Conservation (phyloP, 2,329 filamentous ascomycete genomes). For the Endocalyx cinctus region DNA sequence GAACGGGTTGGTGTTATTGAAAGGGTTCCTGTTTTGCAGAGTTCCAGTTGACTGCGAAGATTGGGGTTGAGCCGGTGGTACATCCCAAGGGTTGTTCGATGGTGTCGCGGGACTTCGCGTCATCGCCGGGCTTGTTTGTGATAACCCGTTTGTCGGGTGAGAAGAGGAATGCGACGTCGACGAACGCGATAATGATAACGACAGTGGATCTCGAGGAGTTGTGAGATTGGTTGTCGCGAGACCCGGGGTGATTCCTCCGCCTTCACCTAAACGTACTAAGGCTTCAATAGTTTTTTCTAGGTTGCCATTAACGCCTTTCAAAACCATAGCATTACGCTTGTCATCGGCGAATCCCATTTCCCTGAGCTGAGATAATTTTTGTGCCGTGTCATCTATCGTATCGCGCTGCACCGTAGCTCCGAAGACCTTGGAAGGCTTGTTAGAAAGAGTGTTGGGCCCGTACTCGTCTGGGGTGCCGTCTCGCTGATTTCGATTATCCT, state of each 20-base stretch:
- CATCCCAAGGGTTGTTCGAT: slow-evolving; percentile 67
- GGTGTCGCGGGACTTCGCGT: slow-evolving; percentile 32
- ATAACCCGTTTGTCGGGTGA: slow-evolving; percentile 24
- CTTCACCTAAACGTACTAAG: slow-evolving; percentile 76
- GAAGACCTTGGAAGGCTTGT: slow-evolving; percentile 65
- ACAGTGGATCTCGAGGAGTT: slow-evolving; percentile 46
- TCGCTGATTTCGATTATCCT: slow-evolving; percentile 33
- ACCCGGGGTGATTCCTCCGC: slow-evolving; percentile 39
- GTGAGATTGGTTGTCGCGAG: too few relatives aligned
- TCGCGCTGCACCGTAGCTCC: slow-evolving; percentile 60
- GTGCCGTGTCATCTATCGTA: slow-evolving; percentile 57
- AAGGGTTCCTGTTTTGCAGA: slow-evolving; percentile 53
- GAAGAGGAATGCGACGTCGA: slow-evolving; percentile 28
- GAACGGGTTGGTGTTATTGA: slow-evolving; percentile 67
- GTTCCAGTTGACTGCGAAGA: slow-evolving; percentile 63
- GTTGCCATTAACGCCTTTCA: slow-evolving; percentile 81
- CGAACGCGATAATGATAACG: slow-evolving; percentile 52
- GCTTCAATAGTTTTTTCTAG: slow-evolving; percentile 83
- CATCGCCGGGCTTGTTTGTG: slow-evolving; percentile 22
- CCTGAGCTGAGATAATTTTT: slow-evolving; percentile 70
- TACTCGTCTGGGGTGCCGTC: slow-evolving; percentile 30
- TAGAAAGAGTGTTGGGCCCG: slow-evolving; percentile 37
- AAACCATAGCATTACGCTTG: slow-evolving; percentile 72
- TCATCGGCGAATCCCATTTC: slow-evolving; percentile 92
- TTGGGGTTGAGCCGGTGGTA: slow-evolving; percentile 50